These are phyloP conservation scores for Fusarium sp. DNA, from an alignment of 2,329 filamentous ascomycete species.

Conservation along the genomic window DNA sequence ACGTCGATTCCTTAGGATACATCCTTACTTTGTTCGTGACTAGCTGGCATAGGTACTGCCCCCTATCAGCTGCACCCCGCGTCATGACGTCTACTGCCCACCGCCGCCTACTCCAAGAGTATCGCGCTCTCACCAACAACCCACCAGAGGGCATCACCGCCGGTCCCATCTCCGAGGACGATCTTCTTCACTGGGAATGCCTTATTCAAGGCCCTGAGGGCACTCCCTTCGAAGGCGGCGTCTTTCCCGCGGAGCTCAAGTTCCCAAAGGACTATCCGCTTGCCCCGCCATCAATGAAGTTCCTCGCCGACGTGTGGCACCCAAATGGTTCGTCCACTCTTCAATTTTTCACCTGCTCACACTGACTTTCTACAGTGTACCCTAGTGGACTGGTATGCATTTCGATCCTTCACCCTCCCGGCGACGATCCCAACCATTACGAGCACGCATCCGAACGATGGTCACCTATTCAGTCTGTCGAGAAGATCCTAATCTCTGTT, in stretches of 20 bases:
- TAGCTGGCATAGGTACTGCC: background rate
- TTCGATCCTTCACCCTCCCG: slow-evolving; percentile 95
- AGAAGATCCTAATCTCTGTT: slow-evolving; percentile 95
- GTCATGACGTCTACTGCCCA: slow-evolving; percentile 71
- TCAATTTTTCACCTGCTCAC: background rate
- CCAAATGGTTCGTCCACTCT: slow-evolving; percentile 76
- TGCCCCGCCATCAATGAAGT: slow-evolving; percentile 94
- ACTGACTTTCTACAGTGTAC: slow-evolving; percentile 72
- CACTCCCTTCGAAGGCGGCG: slow-evolving; percentile 93
- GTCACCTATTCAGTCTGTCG: slow-evolving; percentile 96
- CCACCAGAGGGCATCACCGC: slow-evolving; percentile 98
- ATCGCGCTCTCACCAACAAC: slow-evolving; percentile 91
- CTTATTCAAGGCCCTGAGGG: slow-evolving; percentile 95
- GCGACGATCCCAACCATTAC: slow-evolving; percentile 98
- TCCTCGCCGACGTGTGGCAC: slow-evolving; percentile 93
- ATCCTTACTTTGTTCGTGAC: background rate
- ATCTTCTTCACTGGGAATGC: slow-evolving; percentile 96
- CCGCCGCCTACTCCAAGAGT: slow-evolving; percentile 92
- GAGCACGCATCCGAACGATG: slow-evolving; percentile 95
- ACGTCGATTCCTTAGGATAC: background rate
- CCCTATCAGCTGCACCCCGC: background rate
- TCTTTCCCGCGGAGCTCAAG: slow-evolving; percentile 93
- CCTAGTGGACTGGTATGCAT: slow-evolving; percentile 93
- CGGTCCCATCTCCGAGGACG: slow-evolving; percentile 91
- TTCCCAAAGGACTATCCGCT: slow-evolving; percentile 98